phyloP scores from a whole-genome alignment of 108 stramenopile genomes.

The Cyclostephanos tholiformis region DNA sequence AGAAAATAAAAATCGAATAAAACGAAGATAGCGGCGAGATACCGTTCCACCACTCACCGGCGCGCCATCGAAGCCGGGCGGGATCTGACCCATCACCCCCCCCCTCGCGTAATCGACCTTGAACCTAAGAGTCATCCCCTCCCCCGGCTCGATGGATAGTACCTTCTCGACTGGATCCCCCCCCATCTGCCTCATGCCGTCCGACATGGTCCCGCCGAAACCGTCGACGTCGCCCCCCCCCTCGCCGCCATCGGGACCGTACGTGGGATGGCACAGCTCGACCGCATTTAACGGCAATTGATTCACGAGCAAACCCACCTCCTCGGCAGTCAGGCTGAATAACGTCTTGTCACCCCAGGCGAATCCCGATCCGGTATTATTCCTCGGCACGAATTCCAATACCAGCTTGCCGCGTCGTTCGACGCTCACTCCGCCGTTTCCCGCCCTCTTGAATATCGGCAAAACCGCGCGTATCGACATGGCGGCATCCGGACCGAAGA shows the following conservation, averaged over 20 bases:
- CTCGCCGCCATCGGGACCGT: neutral
- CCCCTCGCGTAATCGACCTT: constrained; percentile 53
- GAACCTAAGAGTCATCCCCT: constrained; percentile 55
- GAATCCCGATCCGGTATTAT: constrained; percentile 29
- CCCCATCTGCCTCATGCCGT: constrained; percentile 16
- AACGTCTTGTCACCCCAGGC: constrained; percentile 37
- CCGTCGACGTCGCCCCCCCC: constrained; percentile 17
- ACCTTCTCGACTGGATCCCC: constrained; percentile 58
- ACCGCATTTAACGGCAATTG: constrained; percentile 53
- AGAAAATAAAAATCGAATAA: neutral
- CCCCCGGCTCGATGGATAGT: constrained; percentile 55
- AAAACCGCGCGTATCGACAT: constrained; percentile 54
- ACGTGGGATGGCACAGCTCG: constrained; percentile 43
- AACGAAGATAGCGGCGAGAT: too few species aligned
- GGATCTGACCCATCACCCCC: constrained; percentile 56
- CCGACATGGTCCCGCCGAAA: neutral
- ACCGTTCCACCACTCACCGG: constrained; percentile 31
- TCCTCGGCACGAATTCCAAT: constrained; percentile 57
- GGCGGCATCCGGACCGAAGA: constrained; percentile 51
- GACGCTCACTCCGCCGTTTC: constrained; percentile 28
- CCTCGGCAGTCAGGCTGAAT: constrained; percentile 60
- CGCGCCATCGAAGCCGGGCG: constrained; percentile 19
- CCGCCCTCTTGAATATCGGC: constrained; percentile 54
- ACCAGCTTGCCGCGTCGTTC: constrained; percentile 58
- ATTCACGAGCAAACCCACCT: constrained; percentile 54